phyloP scores from a whole-genome alignment of 345 rosid species.

The Crucihimalaya himalaica region DNA sequence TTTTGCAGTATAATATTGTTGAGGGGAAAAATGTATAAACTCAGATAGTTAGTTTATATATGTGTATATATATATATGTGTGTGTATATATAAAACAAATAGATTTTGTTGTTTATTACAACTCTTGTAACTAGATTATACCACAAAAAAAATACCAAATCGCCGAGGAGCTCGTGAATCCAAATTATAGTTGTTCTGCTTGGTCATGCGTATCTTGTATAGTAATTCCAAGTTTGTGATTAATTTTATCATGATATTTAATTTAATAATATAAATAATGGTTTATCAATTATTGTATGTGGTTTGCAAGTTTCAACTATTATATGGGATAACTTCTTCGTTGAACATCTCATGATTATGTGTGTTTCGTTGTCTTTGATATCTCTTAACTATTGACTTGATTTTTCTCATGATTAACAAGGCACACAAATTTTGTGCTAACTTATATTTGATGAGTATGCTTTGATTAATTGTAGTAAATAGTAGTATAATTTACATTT shows the following conservation, averaged over 20 bases:
- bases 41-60: no score
- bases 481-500: background rate
- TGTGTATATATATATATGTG: no score
- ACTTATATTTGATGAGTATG: no score
- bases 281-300: background rate
- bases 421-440: background rate
- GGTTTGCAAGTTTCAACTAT: constrained; percentile 7
- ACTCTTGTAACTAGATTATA: no score
- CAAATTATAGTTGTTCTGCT: background rate
- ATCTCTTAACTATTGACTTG: background rate
- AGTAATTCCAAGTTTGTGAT: background rate
- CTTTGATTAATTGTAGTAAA: no score
- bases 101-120: no score
- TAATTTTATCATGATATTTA: background rate
- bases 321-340: constrained; percentile 1
- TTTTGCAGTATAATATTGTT: background rate
- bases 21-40: no score
- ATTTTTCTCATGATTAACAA: background rate
- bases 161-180: background rate
- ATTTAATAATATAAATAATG: background rate
- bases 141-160: no score
- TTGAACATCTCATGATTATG: constrained; percentile 7
- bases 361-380: background rate
- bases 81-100: no score
- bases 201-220: background rate